Base-by-base conservation (phyloP, 345 rosid species). In the Hibiscus mutabilis region DNA sequence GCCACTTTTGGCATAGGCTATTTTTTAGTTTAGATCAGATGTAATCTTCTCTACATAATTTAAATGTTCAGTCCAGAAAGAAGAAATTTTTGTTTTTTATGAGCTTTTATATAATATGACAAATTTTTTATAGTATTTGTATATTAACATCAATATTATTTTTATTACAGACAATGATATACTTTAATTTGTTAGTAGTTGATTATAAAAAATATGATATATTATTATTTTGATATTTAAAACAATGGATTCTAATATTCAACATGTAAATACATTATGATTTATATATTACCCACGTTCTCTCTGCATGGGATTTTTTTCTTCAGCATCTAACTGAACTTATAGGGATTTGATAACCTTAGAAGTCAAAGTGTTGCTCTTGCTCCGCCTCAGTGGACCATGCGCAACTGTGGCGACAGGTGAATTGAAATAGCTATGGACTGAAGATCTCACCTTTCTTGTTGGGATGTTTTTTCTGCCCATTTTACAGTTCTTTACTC, bases 341-440 rank as follows among this genome's bases (percentile, higher is more conserved):
- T 83, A n/a, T 74, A 95, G 99, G 99, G 99, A 33, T 95, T 95
- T 87, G 99, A 95, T 80, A 95, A 95, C 84, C 98, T 95, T 51
- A 89, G 97, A 85, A 92, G 88, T 86, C 97, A 95, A 60, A 29
- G 88, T 80, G 99, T 95, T 76, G 85, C 97, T 79, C 98, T 95
- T 76, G 84, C 97, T 79, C 98, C 97, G 31, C 94, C 98, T 35
- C 99, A 95, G 64, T 95, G 99, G 99, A 95, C 99, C 56, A 92
- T 95, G 99, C 98, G 98, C 72, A 92, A 90, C 66, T 79, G 84
- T 71, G 97, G 92, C 78, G 99, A 95, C 81, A 89, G 99, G 99
- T 95, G 76, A 40, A 37, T 9, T 21, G 22, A 35, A 55, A 37
- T 55, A 22, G 35, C 64, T 55, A n/a, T 37, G 22, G 52, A 57